A percentile compares a stretch with the other conserved stretches of the same genome.
Evolutionary conservation across 192 early-diverging fungal genomes (phyloP).

Genomic region (Allomyces macrogynus): DNA sequence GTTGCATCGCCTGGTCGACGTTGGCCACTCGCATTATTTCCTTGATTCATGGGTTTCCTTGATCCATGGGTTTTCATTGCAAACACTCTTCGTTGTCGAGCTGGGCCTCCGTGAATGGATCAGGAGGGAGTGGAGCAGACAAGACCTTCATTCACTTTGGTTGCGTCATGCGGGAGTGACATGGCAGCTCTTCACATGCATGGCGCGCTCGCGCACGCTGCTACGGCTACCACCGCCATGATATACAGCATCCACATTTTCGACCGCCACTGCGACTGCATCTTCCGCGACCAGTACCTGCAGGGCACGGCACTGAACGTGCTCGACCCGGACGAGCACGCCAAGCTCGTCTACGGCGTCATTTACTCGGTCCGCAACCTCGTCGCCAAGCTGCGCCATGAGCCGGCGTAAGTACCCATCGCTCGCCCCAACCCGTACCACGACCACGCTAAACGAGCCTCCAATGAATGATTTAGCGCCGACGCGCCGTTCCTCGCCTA

Average conservation of each 20-base stretch:
- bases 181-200: too few relatives aligned
- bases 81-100: too few relatives aligned
- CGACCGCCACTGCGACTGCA: constrained; percentile 76
- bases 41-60: too few relatives aligned
- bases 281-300: constrained; percentile 68
- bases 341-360: constrained; percentile 93
- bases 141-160: too few relatives aligned
- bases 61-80: too few relatives aligned
- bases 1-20: too few relatives aligned
- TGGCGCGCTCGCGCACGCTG: neutral
- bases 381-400: constrained; percentile 48
- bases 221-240: constrained; percentile 12
- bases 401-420: neutral
- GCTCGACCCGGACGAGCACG: constrained; percentile 56
- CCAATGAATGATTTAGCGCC: constrained; percentile 2
- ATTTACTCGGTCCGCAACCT: constrained; percentile 75
- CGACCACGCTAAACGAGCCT: neutral
- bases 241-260: constrained; percentile 85
- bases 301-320: constrained; percentile 9
- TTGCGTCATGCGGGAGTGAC: too few relatives aligned
- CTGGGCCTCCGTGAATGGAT: too few relatives aligned
- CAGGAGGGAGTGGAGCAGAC: too few relatives aligned
- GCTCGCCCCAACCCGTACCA: neutral
- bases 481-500: constrained; percentile 51
- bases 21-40: too few relatives aligned